Evolutionary conservation across 257 asterid genomes (phyloP), one percentile per base, ranked within the genome.

Genomic region (Oldenlandia corymbosa): DNA sequence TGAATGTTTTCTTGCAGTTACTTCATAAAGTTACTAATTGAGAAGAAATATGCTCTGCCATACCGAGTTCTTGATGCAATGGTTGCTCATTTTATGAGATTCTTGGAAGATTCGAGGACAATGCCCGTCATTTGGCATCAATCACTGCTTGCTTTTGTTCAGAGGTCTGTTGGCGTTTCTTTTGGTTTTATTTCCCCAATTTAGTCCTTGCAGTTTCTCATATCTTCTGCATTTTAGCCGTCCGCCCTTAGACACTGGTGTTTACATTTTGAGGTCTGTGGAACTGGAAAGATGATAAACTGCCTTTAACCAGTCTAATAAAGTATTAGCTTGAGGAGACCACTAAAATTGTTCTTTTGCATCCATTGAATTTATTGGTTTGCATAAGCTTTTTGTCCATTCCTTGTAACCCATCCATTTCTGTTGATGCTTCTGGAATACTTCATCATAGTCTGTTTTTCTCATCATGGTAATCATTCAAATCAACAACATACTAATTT

Each of bases 111-210:
- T 34, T 71, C 91, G 14, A 85, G 94, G 68, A 69, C 76, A 77
- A 93, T 93, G 99, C 99, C 97, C 53, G 97, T 90, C 66, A 90
- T 93, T 70, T 93, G 99, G 97, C 99, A 93, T 70, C 96, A 84
- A 71, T 93, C 97, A 46, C 96, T 93, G 67, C 97, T 93, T 66
- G 96, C 95, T 70, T 87, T 93, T 78, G 95, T 80, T 28, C 96
- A 90, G 75, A 90, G 96, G 97, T 85, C 62, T 31, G 85, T 68
- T 27, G 62, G 63, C 64, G 28, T 52, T 34, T 41, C 20, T 60
- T 36, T 14, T 61, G 20, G 58, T 50, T 50, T 53, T 52, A 58
- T 70, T 27, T 24, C 32, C 46, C 37, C 39, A 5, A 10, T 43
- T n/a, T 57, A 28, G 13, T 20, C 10, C 17, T 20, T 7, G 23